Conservation (phyloP, 2,329 filamentous ascomycete species). For the Beauveria pseudobassiana region DNA sequence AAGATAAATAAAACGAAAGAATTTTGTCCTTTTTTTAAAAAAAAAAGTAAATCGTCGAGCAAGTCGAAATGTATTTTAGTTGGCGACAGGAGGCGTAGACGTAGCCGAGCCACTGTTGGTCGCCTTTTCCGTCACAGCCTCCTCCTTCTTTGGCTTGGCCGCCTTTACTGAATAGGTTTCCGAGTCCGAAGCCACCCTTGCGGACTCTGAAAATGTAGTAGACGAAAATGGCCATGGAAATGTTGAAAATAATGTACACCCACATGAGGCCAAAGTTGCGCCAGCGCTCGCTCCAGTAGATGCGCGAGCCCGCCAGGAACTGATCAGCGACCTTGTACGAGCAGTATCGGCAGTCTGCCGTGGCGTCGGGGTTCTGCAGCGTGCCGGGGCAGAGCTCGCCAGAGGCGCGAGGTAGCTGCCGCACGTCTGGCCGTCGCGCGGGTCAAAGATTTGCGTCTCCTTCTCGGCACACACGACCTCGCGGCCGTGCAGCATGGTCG, state of each 20-base stretch:
- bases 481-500: slow-evolving; percentile 54
- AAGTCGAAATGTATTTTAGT: neutral
- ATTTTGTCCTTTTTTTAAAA: neutral
- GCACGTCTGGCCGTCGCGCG: slow-evolving; percentile 57
- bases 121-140: slow-evolving; percentile 2
- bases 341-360: slow-evolving; percentile 58
- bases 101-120: neutral
- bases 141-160: neutral
- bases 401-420: slow-evolving; percentile 53
- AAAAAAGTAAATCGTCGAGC: neutral
- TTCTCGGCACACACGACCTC: slow-evolving; percentile 40
- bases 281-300: slow-evolving; percentile 51
- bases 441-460: slow-evolving; percentile 59
- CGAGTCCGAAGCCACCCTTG: slow-evolving; percentile 15
- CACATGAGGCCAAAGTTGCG: slow-evolving; percentile 65
- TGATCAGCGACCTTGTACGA: slow-evolving; percentile 55
- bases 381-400: slow-evolving; percentile 42
- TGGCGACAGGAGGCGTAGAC: neutral
- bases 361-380: slow-evolving; percentile 54
- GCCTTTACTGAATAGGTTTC: slow-evolving; percentile 8
- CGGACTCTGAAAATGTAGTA: slow-evolving; percentile 58
- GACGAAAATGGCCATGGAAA: slow-evolving; percentile 46
- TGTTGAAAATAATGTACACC: slow-evolving; percentile 59
- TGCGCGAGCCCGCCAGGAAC: slow-evolving; percentile 39
- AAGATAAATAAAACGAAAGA: neutral